Evolutionary conservation across 1,284 basidiomycete genomes (phyloP).

Genomic region (Mycosarcoma maydis): DNA sequence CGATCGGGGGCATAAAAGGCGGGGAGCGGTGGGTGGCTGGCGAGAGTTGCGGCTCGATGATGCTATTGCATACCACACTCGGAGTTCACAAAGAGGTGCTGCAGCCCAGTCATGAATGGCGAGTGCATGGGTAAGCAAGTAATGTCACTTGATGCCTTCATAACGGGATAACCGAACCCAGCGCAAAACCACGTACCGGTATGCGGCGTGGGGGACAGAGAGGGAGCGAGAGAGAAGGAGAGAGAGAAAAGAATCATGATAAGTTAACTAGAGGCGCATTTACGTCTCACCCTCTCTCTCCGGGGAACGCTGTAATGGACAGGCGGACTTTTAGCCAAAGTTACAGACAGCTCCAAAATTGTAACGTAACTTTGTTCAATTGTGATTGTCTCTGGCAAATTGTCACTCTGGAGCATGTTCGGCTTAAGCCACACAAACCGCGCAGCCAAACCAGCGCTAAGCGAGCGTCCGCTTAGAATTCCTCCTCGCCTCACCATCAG

Average conservation of each 20-base stretch:
- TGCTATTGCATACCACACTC: too few relatives aligned
- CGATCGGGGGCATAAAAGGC: not conserved
- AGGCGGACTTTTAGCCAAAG: slow-evolving; percentile 23
- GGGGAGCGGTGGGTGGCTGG: slow-evolving; percentile 1
- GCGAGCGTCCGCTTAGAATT: slow-evolving; percentile 1
- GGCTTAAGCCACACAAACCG: not conserved
- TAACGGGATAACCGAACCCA: slow-evolving; percentile 1
- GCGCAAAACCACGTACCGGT: slow-evolving; percentile 3
- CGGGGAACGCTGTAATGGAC: slow-evolving; percentile 9
- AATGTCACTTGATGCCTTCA: not conserved
- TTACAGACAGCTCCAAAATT: slow-evolving; percentile 1
- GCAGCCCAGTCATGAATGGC: not conserved
- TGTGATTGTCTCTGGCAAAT: not conserved
- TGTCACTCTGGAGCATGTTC: slow-evolving; percentile 3
- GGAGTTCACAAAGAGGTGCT: not conserved
- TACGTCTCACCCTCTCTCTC: too few relatives aligned
- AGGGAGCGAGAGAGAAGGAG: not conserved
- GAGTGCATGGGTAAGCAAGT: too few relatives aligned
- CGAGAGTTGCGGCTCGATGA: slow-evolving; percentile 11
- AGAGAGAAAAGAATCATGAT: not conserved
- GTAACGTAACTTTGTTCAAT: too few relatives aligned
- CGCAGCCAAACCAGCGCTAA: not conserved
- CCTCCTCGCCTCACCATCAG: too few relatives aligned
- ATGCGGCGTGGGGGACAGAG: too few relatives aligned
- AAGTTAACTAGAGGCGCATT: too few relatives aligned